phyloP scores from a whole-genome alignment of 148 eudicot genomes.

The Cornus controversa region DNA sequence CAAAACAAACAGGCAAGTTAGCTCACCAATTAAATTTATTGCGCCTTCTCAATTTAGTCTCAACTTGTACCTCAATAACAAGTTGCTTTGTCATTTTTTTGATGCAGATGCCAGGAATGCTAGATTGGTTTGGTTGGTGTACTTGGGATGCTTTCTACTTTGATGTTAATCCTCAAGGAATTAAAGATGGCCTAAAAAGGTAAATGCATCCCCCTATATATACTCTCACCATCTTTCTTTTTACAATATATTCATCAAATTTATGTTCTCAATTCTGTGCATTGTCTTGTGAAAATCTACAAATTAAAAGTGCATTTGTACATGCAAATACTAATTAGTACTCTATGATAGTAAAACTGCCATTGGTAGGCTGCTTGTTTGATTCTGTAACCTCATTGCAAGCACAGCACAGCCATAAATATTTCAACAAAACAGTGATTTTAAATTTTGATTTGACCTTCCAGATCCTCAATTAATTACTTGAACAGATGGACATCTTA shows the following conservation, averaged over 20 bases:
- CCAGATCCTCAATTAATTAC: too few relatives aligned
- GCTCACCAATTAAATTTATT: background rate
- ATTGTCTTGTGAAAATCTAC: too few relatives aligned
- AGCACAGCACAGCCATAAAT: too few relatives aligned
- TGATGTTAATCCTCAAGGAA: slow-evolving; percentile 42
- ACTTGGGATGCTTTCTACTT: slow-evolving; percentile 52
- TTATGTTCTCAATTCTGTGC: background rate
- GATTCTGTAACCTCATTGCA: background rate
- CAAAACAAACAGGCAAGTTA: slow-evolving; percentile 37
- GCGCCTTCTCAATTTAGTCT: background rate
- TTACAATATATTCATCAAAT: background rate
- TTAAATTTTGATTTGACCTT: too few relatives aligned
- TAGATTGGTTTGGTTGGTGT: slow-evolving; percentile 54
- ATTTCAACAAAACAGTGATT: too few relatives aligned
- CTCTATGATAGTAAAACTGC: background rate
- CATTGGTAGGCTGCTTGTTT: background rate
- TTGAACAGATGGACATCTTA: too few relatives aligned
- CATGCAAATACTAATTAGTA: background rate
- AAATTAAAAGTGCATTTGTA: background rate
- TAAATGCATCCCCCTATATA: slow-evolving; percentile 2
- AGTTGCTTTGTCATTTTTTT: slow-evolving; percentile 1
- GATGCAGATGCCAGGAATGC: slow-evolving; percentile 38
- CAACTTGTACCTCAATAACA: background rate
- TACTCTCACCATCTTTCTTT: background rate
- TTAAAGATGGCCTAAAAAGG: slow-evolving; percentile 43